Evolutionary conservation across 805 yeast genomes (phyloP).

Genomic region (Henningerozyma blattae): DNA sequence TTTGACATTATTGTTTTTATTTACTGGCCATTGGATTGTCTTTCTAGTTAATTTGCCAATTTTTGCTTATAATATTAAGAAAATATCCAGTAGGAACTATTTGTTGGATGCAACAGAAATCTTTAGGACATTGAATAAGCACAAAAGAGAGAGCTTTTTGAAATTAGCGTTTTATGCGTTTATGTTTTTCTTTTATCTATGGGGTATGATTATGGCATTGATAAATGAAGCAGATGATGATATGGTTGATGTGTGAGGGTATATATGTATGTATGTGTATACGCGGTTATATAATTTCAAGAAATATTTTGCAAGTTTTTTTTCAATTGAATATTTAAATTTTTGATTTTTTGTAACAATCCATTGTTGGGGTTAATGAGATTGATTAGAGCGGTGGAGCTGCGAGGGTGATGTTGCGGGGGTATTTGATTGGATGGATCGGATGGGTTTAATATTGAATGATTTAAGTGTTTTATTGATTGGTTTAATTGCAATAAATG

Average conservation of each 20-base stretch:
- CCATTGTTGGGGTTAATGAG: slow-evolving; percentile 13
- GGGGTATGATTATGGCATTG: slow-evolving; percentile 86
- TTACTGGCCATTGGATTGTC: slow-evolving; percentile 85
- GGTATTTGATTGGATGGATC: background rate
- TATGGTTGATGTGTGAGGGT: background rate
- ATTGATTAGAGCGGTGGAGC: slow-evolving; percentile 3
- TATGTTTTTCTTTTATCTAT: slow-evolving; percentile 87
- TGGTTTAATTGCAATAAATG: no score
- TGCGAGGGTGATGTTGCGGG: background rate
- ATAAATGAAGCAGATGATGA: slow-evolving; percentile 38
- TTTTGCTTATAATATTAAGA: slow-evolving; percentile 68
- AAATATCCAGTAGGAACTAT: slow-evolving; percentile 67
- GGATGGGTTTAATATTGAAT: no score
- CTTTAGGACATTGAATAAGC: slow-evolving; percentile 82
- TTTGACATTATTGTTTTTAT: slow-evolving; percentile 53
- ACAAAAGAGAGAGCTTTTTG: slow-evolving; percentile 81
- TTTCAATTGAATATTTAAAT: background rate
- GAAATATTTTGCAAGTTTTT: background rate
- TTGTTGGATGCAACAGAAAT: slow-evolving; percentile 92
- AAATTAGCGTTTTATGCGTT: slow-evolving; percentile 82
- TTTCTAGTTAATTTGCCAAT: slow-evolving; percentile 73
- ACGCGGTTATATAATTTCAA: background rate
- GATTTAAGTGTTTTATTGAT: no score
- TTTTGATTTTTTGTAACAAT: slow-evolving; percentile 6
- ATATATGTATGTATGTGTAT: background rate